Evolutionary conservation across 2,329 filamentous ascomycete genomes (phyloP).

Genomic region (Monosporascus cannonballus): DNA sequence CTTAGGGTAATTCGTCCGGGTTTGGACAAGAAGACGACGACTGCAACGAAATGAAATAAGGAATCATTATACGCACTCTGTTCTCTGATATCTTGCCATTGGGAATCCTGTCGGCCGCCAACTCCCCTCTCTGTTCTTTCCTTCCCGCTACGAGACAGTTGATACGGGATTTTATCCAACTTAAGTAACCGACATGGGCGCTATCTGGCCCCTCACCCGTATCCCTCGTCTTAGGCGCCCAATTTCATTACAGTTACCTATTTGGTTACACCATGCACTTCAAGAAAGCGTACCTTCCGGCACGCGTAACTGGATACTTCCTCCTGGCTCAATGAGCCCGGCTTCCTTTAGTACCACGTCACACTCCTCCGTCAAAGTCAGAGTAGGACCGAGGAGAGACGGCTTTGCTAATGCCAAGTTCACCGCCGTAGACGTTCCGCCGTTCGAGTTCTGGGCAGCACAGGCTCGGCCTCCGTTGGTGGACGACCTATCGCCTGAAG

Average conservation of each 20-base stretch:
- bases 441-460: conserved; percentile 18
- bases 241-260: neutral
- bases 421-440: conserved; percentile 21
- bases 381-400: conserved; percentile 1
- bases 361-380: neutral
- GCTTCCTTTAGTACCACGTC: neutral
- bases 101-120: too few species aligned
- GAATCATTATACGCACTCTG: too few species aligned
- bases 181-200: conserved; percentile 1
- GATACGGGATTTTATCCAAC: too few species aligned
- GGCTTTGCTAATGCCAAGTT: conserved; percentile 17
- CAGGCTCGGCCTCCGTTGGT: conserved; percentile 5
- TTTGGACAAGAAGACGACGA: too few species aligned
- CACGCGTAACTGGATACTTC: neutral
- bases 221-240: conserved; percentile 6
- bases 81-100: too few species aligned
- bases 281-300: conserved; percentile 1
- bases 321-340: neutral
- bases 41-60: too few species aligned
- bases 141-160: too few species aligned
- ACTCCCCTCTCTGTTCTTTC: too few species aligned
- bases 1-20: too few species aligned
- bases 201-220: conserved; percentile 4
- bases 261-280: neutral
- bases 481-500: conserved; percentile 13